Percentiles rank a stretch among this genome's conserved stretches.
Evolutionary conservation across 441 rosid species (phyloP).

Genomic region (Gossypium gossypioides): DNA sequence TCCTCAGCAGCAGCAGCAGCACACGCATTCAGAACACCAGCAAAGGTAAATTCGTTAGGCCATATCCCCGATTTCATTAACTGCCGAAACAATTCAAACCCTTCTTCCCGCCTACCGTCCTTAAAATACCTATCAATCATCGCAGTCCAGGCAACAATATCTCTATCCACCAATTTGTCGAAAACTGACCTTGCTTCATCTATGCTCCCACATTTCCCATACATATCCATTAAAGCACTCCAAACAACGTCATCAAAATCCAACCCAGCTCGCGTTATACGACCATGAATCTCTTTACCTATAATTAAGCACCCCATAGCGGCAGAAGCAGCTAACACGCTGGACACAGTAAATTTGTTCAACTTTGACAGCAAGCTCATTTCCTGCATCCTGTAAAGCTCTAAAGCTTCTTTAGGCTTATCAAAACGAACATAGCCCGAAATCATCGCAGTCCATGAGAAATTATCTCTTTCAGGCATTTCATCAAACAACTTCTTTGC

Average conservation of each 20-base stretch:
- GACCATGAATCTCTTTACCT: slow-evolving; percentile 64
- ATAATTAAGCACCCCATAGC: slow-evolving; percentile 29
- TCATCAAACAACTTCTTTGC: slow-evolving; percentile 44
- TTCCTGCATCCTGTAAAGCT: slow-evolving; percentile 37
- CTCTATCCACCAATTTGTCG: slow-evolving; percentile 41
- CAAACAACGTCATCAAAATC: slow-evolving; percentile 59
- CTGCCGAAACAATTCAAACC: slow-evolving; percentile 38
- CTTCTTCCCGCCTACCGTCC: slow-evolving; percentile 39
- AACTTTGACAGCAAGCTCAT: slow-evolving; percentile 15
- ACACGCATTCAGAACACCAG: slow-evolving; percentile 50
- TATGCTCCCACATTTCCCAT: slow-evolving; percentile 65
- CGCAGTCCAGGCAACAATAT: slow-evolving; percentile 61
- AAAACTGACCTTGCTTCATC: slow-evolving; percentile 48
- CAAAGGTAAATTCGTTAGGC: slow-evolving; percentile 53
- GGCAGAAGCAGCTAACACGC: slow-evolving; percentile 49
- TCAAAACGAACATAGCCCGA: slow-evolving; percentile 38
- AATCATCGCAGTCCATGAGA: slow-evolving; percentile 55
- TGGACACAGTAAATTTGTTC: slow-evolving; percentile 44
- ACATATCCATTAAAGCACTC: slow-evolving; percentile 62
- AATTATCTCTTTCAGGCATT: slow-evolving; percentile 46
- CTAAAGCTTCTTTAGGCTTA: slow-evolving; percentile 29
- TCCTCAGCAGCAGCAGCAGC: slow-evolving; percentile 41
- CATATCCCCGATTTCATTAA: slow-evolving; percentile 30
- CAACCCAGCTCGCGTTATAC: slow-evolving; percentile 38
- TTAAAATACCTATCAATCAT: slow-evolving; percentile 59